These are phyloP conservation scores for Zygosaccharomyces pseudobailii DNA, from an alignment of 1,139 yeast species.

Conservation along the genomic window DNA sequence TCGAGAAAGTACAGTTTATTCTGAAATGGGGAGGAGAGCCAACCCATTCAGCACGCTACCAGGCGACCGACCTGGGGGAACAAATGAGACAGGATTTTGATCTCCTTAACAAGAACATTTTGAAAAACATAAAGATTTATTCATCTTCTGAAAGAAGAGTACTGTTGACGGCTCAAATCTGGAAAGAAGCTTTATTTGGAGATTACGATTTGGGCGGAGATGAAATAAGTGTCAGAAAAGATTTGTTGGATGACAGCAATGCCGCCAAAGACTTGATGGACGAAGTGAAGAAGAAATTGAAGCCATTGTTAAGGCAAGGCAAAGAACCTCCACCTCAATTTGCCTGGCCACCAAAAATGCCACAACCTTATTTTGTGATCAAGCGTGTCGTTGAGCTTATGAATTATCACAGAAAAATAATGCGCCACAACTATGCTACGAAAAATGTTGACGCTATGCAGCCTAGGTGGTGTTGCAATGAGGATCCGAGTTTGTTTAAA, in stretches of 20 bases:
- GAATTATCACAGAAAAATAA: slow-evolving; percentile 83
- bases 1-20: slow-evolving; percentile 92
- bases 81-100: slow-evolving; percentile 90
- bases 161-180: slow-evolving; percentile 82
- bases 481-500: slow-evolving; percentile 81
- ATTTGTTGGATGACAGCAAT: slow-evolving; percentile 89
- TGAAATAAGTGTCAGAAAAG: slow-evolving; percentile 78
- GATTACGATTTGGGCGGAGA: slow-evolving; percentile 72
- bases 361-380: slow-evolving; percentile 91
- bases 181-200: slow-evolving; percentile 78
- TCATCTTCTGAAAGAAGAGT: slow-evolving; percentile 96
- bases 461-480: slow-evolving; percentile 92
- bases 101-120: slow-evolving; percentile 75
- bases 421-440: slow-evolving; percentile 74
- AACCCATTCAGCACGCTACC: slow-evolving; percentile 94
- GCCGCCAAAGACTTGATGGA: slow-evolving; percentile 99
- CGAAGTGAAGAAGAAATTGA: slow-evolving; percentile 91
- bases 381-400: slow-evolving; percentile 91
- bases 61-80: slow-evolving; percentile 92
- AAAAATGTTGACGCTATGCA: slow-evolving; percentile 69
- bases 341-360: slow-evolving; percentile 98
- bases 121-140: slow-evolving; percentile 73
- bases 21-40: slow-evolving; percentile 99
- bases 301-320: slow-evolving; percentile 90
- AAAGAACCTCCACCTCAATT: slow-evolving; percentile 98